Evolutionary conservation across 805 yeast genomes (phyloP), one percentile per base, ranked within the genome.

Genomic region (Tetrapisispora fleetii): DNA sequence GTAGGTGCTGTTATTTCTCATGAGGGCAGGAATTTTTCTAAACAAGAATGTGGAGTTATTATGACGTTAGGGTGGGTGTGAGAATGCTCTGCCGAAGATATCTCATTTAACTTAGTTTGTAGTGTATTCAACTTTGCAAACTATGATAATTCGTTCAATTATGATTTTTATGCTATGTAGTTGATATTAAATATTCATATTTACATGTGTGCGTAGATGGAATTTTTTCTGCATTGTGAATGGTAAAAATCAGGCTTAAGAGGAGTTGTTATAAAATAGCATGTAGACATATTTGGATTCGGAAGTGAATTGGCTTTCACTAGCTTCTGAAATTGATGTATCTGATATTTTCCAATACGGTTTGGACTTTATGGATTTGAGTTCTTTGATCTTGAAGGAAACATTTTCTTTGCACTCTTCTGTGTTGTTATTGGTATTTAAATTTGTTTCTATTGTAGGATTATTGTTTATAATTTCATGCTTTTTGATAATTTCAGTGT

Each of bases 281-380:
- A 91, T 77, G 65, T 91, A 91, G 1, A 80, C 96, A n/a, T 85
- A 87, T 28, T 78, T 71, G 30, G 78, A 78, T 58, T 88, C 95
- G 48, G 68, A 71, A 39, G 86, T 67, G 0, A 90, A 85, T 16
- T 81, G 79, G 0, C 69, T 65, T 2, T 69, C 60, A 13, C 77
- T 71, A 9, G 75, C 80, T 60, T 89, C 96, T 37, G 78, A 67
- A 4, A 85, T 79, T 30, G 69, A 71, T 2, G 85, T 72, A 65
- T 93, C 98, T 52, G 95, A 86, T 33, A 90, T 78, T 53, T 85
- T 75, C 98, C 98, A 91, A 58, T 73, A 85, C 18, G 91, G 89
- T 40, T 75, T 67, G 49, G 78, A 79, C 3, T 72, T 59, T 17
- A 77, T 70, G 17, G 81, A 73, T 4, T 10, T 80, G 76, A 11